These are phyloP conservation scores for Tillandsia fasciculata DNA, from an alignment of 176 grass and related monocot genomes.

Conservation along the genomic window DNA sequence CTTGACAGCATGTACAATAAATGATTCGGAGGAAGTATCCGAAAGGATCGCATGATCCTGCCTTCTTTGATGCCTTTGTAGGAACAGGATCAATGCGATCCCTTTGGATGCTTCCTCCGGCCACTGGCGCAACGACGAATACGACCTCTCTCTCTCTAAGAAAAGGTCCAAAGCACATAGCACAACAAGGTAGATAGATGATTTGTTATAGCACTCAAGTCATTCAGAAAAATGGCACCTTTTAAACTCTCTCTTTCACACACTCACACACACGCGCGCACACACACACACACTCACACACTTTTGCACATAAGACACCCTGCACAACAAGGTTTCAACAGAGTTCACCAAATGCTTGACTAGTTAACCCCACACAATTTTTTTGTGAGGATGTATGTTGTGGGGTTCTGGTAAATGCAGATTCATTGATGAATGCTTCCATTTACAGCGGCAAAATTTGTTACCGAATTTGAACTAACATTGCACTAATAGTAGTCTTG, in stretches of 20 bases:
- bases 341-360: no score
- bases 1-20: background rate
- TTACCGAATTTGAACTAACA: no score
- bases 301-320: no score
- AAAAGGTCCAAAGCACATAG: background rate
- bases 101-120: slow-evolving; percentile 34
- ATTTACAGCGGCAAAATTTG: no score
- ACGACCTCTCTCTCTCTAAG: background rate
- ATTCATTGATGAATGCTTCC: no score
- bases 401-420: no score
- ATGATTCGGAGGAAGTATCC: slow-evolving; percentile 25
- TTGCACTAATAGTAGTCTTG: no score
- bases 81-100: slow-evolving; percentile 35
- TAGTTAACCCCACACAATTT: no score
- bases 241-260: slow-evolving; percentile 7
- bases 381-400: no score
- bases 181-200: slow-evolving; percentile 12
- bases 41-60: slow-evolving; percentile 40
- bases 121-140: slow-evolving; percentile 12
- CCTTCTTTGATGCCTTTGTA: background rate
- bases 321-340: no score
- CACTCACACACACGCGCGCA: background rate
- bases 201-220: background rate
- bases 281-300: no score
- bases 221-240: background rate